Conservation (phyloP, 169 alveolate genomes). For the Plasmodium ovale region DNA sequence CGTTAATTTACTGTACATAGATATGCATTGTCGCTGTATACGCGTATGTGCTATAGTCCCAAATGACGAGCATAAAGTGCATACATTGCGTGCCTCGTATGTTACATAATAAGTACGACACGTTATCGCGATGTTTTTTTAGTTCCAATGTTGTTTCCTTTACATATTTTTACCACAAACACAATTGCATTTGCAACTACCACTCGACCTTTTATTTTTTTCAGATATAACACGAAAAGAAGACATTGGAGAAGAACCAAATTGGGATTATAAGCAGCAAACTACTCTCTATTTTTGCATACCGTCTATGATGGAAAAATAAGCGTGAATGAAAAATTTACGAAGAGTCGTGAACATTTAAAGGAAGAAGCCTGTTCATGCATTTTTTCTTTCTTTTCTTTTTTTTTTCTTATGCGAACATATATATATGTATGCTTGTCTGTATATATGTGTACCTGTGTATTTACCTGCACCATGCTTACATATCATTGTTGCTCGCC, state of each 20-base stretch:
- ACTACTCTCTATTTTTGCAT: neutral
- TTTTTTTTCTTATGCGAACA: neutral
- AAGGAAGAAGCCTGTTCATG: neutral
- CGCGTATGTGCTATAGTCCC: too few relatives aligned
- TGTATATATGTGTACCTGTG: neutral
- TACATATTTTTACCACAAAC: too few relatives aligned
- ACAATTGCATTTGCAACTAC: neutral
- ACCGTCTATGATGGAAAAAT: neutral
- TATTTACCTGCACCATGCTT: too few relatives aligned
- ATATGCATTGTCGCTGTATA: too few relatives aligned
- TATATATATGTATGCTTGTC: neutral
- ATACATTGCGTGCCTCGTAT: too few relatives aligned
- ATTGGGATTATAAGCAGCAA: conserved; percentile 90
- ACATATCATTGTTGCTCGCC: neutral
- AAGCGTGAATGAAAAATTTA: neutral
- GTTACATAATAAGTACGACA: neutral
- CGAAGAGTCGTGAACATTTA: neutral
- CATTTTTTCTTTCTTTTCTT: neutral
- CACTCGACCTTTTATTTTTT: neutral
- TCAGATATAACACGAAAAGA: conserved; percentile 95
- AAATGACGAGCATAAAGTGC: too few relatives aligned
- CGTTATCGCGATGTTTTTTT: neutral
- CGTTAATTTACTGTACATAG: too few relatives aligned
- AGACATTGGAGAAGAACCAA: conserved; percentile 98
- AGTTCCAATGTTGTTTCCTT: neutral